These are phyloP conservation scores for Vitis hybrid DNA, from an alignment of 177 flowering plant species.

Conservation along the genomic window DNA sequence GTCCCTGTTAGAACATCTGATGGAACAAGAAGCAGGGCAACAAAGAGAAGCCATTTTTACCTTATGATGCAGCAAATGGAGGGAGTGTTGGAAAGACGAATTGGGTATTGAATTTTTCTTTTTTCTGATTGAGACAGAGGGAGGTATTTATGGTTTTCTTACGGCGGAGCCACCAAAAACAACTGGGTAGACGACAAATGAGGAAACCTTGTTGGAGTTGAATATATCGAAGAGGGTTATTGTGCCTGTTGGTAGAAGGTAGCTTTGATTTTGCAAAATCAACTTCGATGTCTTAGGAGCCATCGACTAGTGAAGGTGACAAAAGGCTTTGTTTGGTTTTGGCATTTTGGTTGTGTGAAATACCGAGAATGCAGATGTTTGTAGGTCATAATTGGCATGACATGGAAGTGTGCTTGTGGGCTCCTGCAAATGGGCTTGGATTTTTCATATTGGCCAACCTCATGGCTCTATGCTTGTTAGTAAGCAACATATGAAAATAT, in stretches of 20 bases:
- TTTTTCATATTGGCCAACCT: neutral
- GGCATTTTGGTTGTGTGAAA: neutral
- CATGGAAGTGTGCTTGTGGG: neutral
- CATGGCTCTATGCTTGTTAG: neutral
- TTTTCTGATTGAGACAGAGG: too few relatives aligned
- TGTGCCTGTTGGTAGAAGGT: neutral
- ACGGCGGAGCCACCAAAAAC: constrained; percentile 3
- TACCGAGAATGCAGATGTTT: neutral
- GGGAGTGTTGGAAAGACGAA: constrained; percentile 20
- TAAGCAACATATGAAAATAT: neutral
- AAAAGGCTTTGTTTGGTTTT: neutral
- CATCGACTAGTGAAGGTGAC: constrained; percentile 11
- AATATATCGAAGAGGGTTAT: constrained; percentile 23
- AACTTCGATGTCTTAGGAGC: neutral
- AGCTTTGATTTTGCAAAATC: neutral
- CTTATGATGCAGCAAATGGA: constrained; percentile 3
- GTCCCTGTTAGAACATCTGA: constrained; percentile 17
- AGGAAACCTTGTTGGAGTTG: constrained; percentile 19
- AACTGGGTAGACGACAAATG: constrained; percentile 1
- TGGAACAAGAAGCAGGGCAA: constrained; percentile 5
- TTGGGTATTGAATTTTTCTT: neutral
- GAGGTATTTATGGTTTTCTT: constrained; percentile 11
- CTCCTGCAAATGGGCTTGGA: neutral
- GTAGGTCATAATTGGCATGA: neutral
- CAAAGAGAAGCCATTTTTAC: constrained; percentile 31